A percentile compares a stretch with the other conserved stretches of the same genome.
These are phyloP conservation scores for Hymenoscyphus albidus DNA, from an alignment of 2,329 filamentous ascomycete genomes.

Conservation along the genomic window DNA sequence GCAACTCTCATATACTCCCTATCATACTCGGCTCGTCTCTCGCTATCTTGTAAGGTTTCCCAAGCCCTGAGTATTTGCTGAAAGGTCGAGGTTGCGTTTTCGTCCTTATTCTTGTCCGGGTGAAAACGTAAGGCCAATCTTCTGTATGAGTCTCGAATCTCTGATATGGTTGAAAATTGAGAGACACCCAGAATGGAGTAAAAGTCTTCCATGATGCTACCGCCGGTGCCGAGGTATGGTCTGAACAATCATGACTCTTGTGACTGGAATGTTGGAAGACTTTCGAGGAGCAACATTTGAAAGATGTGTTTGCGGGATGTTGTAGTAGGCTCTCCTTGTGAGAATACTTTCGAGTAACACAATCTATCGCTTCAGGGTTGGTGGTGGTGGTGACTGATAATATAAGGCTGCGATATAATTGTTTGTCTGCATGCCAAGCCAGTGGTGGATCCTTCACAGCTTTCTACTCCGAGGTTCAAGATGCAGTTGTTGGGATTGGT, in stretches of 20 bases:
- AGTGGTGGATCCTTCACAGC: neutral
- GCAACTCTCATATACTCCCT: conserved; percentile 14
- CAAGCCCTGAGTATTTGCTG: conserved; percentile 23
- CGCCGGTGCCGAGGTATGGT: neutral
- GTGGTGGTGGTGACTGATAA: neutral
- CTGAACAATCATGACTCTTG: neutral
- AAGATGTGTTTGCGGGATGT: neutral
- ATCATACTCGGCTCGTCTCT: conserved; percentile 24
- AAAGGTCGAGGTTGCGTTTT: conserved; percentile 18
- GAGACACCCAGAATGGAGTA: conserved; percentile 24
- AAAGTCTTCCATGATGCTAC: conserved; percentile 18
- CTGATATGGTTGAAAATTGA: conserved; percentile 14
- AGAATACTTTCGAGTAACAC: neutral
- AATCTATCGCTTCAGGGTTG: neutral
- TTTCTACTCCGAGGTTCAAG: conserved; percentile 1
- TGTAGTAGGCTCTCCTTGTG: neutral
- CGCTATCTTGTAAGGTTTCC: conserved; percentile 23
- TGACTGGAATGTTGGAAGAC: neutral
- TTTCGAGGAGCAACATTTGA: neutral
- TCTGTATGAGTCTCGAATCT: conserved; percentile 23
- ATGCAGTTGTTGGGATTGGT: neutral
- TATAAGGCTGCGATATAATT: conserved; percentile 1
- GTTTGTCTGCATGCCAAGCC: neutral
- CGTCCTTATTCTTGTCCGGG: conserved; percentile 25
- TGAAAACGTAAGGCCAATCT: conserved; percentile 24